Conservation (phyloP, 2,329 filamentous ascomycete species). For the Grosmannia huntii region DNA sequence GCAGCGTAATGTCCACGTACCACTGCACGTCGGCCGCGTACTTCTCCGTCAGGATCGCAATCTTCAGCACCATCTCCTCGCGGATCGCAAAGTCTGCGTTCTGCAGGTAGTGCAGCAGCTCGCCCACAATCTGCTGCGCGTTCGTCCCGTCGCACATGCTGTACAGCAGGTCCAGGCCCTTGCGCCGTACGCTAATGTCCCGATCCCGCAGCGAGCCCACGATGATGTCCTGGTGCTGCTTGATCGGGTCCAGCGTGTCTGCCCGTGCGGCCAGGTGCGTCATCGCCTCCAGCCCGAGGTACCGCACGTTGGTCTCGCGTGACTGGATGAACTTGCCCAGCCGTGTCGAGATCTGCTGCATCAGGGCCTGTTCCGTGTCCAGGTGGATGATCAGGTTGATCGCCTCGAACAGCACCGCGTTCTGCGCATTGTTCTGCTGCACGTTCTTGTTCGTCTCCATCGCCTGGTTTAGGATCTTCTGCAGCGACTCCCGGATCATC, state of each 20-base stretch:
- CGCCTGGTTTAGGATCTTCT: slow-evolving; percentile 81
- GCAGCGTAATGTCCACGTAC: slow-evolving; percentile 96
- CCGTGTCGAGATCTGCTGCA: slow-evolving; percentile 88
- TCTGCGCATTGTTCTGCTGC: slow-evolving; percentile 98
- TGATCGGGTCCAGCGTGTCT: slow-evolving; percentile 92
- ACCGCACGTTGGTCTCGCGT: slow-evolving; percentile 91
- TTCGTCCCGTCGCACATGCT: slow-evolving; percentile 99
- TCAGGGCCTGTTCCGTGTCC: slow-evolving; percentile 84
- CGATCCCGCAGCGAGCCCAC: slow-evolving; percentile 86
- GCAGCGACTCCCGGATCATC: slow-evolving; percentile 81
- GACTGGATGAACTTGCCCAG: slow-evolving; percentile 95
- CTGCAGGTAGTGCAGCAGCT: slow-evolving; percentile 87
- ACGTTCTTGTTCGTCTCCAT: slow-evolving; percentile 96
- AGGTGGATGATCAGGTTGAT: slow-evolving; percentile 98
- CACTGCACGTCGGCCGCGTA: slow-evolving; percentile 97
- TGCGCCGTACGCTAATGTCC: slow-evolving; percentile 92
- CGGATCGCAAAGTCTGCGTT: slow-evolving; percentile 95
- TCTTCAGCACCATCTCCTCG: slow-evolving; percentile 98
- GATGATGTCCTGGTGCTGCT: slow-evolving; percentile 94
- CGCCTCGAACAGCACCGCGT: slow-evolving; percentile 93
- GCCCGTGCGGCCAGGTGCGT: slow-evolving; percentile 89
- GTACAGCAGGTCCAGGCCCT: slow-evolving; percentile 91
- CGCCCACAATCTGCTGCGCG: slow-evolving; percentile 81
- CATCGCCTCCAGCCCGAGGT: slow-evolving; percentile 94
- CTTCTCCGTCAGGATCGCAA: slow-evolving; percentile 95